phyloP scores from a whole-genome alignment of 106 monocot species.

The Allium sativum region DNA sequence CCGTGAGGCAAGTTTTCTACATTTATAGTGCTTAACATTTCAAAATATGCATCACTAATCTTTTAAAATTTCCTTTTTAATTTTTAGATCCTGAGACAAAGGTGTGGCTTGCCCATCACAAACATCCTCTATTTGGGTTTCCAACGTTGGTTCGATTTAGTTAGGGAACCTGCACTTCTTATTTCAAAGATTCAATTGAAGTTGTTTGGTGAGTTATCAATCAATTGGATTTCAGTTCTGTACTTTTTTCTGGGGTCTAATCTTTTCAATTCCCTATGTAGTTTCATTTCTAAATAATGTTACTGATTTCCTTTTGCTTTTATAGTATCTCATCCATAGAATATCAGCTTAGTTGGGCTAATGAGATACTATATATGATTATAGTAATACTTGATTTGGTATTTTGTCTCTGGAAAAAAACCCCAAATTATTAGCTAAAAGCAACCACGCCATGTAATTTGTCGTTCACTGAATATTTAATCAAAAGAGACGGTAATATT shows the following conservation, averaged over 20 bases:
- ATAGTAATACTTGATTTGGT: too few species aligned
- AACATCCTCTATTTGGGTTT: constrained; percentile 80
- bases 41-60: neutral
- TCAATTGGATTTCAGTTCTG: neutral
- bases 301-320: too few species aligned
- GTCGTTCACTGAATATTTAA: too few species aligned
- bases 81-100: constrained; percentile 74
- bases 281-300: neutral
- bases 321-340: too few species aligned
- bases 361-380: too few species aligned
- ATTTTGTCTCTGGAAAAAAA: too few species aligned
- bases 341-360: too few species aligned
- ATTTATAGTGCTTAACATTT: neutral
- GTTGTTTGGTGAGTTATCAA: constrained; percentile 52
- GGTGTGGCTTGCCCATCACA: constrained; percentile 74
- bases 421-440: too few species aligned
- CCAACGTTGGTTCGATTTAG: constrained; percentile 87
- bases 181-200: constrained; percentile 52
- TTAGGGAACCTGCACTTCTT: constrained; percentile 88
- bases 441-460: too few species aligned
- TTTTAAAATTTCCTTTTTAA: neutral
- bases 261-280: neutral
- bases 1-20: constrained; percentile 42
- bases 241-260: neutral
- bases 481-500: too few species aligned